Evolutionary conservation across 2,329 filamentous ascomycete genomes (phyloP).

Genomic region (Stachybotrys chartarum): DNA sequence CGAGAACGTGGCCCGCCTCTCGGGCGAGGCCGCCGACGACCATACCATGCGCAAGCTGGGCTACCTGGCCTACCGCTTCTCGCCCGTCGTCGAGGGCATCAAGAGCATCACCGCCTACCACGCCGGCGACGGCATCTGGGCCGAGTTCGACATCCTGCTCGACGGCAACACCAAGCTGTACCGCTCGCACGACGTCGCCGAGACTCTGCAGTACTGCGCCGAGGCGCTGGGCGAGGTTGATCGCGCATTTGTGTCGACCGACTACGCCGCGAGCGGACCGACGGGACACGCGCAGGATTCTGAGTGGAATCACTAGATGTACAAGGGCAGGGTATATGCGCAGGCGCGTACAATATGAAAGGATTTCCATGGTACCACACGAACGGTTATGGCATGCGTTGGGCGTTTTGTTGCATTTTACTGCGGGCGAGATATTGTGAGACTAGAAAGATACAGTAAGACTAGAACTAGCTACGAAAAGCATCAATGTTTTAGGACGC

Average conservation of each 20-base stretch:
- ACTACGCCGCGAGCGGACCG: slow-evolving; percentile 23
- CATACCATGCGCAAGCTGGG: slow-evolving; percentile 21
- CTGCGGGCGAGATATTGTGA: too few species aligned
- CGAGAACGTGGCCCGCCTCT: slow-evolving; percentile 20
- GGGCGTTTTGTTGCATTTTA: too few species aligned
- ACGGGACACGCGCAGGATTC: slow-evolving; percentile 20
- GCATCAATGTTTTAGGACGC: too few species aligned
- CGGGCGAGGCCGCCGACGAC: slow-evolving; percentile 21
- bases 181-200: slow-evolving; percentile 23
- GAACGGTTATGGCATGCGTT: too few species aligned
- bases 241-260: slow-evolving; percentile 24
- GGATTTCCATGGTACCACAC: too few species aligned
- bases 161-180: slow-evolving; percentile 22
- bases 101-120: slow-evolving; percentile 26
- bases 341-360: too few species aligned
- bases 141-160: slow-evolving; percentile 22
- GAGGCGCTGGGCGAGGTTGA: slow-evolving; percentile 22
- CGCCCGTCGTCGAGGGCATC: slow-evolving; percentile 21
- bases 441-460: too few species aligned
- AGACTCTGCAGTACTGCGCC: slow-evolving; percentile 26
- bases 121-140: slow-evolving; percentile 25
- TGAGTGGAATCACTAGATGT: slow-evolving; percentile 20
- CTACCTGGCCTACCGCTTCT: slow-evolving; percentile 24
- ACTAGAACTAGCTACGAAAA: too few species aligned
- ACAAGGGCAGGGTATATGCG: slow-evolving; percentile 17